These are phyloP conservation scores for Houttuynia cordata DNA, from an alignment of 164 flowering plant species.

Conservation along the genomic window DNA sequence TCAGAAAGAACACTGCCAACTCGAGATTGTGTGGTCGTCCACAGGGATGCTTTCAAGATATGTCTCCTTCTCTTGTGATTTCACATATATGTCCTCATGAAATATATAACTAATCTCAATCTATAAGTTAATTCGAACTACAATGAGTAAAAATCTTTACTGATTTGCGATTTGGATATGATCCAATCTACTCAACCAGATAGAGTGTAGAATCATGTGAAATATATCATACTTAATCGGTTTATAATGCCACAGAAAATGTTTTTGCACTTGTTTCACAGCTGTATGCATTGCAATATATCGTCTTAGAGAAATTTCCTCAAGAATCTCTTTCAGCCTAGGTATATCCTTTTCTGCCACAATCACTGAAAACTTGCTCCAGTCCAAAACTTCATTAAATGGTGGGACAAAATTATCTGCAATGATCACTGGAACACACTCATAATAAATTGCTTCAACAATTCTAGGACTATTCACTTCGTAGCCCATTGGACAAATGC, in stretches of 20 bases:
- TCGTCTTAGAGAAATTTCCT: background rate
- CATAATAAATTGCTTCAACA: constrained; percentile 3
- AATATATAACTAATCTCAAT: too few relatives aligned
- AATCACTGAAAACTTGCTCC: constrained; percentile 7
- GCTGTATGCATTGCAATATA: constrained; percentile 6
- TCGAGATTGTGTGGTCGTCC: too few relatives aligned
- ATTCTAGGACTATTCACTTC: constrained; percentile 7
- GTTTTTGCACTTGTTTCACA: constrained; percentile 13
- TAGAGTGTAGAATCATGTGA: constrained; percentile 16
- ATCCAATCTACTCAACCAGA: constrained; percentile 13
- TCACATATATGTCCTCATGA: background rate
- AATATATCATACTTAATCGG: constrained; percentile 15
- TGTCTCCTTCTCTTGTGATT: background rate
- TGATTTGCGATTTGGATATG: constrained; percentile 5
- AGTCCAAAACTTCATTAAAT: constrained; percentile 7
- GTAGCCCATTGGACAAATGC: constrained; percentile 8
- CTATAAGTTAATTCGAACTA: too few relatives aligned
- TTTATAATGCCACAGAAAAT: constrained; percentile 14
- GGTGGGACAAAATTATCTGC: constrained; percentile 2
- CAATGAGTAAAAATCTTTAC: background rate
- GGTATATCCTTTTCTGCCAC: background rate
- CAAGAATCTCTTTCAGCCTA: background rate
- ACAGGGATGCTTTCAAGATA: too few relatives aligned
- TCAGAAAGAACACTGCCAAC: too few relatives aligned
- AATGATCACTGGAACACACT: constrained; percentile 7